Evolutionary conservation across 2,329 filamentous ascomycete species (phyloP).

Genomic region (Cordyceps fumosorosea): DNA sequence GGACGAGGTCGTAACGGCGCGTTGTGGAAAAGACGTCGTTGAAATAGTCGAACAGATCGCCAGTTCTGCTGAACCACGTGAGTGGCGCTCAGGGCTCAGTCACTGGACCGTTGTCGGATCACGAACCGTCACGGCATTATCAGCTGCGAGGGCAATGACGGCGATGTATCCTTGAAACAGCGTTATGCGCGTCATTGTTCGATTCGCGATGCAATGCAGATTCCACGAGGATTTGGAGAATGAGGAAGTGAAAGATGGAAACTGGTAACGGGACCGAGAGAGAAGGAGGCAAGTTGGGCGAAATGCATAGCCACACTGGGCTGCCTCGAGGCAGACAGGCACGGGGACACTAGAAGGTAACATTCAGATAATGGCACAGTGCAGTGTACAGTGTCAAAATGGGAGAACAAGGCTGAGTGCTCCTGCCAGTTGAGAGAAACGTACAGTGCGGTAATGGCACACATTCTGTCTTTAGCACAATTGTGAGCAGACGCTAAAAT

Average conservation of each 20-base stretch:
- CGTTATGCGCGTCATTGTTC: slow-evolving; percentile 1
- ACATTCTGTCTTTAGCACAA: background rate
- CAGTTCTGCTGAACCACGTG: slow-evolving; percentile 1
- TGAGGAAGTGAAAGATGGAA: background rate
- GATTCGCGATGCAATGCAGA: background rate
- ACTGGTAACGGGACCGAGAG: background rate
- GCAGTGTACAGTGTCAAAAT: background rate
- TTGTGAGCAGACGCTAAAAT: slow-evolving; percentile 1
- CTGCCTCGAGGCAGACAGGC: slow-evolving; percentile 6
- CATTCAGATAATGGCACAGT: background rate
- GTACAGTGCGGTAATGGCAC: background rate
- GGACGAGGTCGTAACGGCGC: background rate
- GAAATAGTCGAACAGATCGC: background rate
- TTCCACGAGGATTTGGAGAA: background rate
- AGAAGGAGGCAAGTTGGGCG: background rate
- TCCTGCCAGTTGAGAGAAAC: background rate
- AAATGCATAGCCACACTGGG: background rate
- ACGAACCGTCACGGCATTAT: background rate
- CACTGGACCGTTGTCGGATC: slow-evolving; percentile 5
- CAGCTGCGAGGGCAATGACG: slow-evolving; percentile 6
- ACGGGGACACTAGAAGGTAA: background rate
- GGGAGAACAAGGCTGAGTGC: background rate
- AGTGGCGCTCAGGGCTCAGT: slow-evolving; percentile 8
- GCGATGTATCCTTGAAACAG: background rate
- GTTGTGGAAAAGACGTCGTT: background rate